These are phyloP conservation scores for Didymella sp. DNA, from an alignment of 2,329 filamentous ascomycete species.

Conservation along the genomic window DNA sequence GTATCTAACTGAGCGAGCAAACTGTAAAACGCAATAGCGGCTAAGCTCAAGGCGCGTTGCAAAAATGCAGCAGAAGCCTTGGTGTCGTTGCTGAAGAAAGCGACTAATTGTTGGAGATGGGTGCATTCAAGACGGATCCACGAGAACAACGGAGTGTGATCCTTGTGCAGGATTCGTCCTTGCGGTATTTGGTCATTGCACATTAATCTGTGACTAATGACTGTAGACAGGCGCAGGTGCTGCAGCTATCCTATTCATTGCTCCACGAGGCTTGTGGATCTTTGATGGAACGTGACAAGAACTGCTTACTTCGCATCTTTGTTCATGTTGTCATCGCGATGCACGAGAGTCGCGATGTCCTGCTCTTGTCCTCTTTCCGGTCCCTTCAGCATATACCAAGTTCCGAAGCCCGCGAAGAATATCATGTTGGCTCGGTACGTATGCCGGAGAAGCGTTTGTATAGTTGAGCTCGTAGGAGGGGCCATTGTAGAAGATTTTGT, in stretches of 20 bases:
- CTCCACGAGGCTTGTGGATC: neutral
- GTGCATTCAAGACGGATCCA: neutral
- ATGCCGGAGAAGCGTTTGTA: slow-evolving; percentile 22
- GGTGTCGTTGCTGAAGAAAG: too few species aligned
- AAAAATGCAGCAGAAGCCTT: neutral
- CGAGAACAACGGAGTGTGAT: too few species aligned
- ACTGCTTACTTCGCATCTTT: neutral
- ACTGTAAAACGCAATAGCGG: neutral
- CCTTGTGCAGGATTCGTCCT: too few species aligned
- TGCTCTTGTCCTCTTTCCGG: slow-evolving; percentile 9
- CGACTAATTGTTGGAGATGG: too few species aligned
- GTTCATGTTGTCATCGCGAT: neutral
- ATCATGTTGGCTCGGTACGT: slow-evolving; percentile 27
- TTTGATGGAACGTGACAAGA: neutral
- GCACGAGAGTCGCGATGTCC: neutral
- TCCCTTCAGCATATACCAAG: slow-evolving; percentile 24
- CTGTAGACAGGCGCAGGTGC: neutral
- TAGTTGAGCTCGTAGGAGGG: slow-evolving; percentile 5
- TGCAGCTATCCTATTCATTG: neutral
- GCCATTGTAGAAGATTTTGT: slow-evolving; percentile 18
- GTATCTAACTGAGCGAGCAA: neutral
- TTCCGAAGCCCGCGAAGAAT: slow-evolving; percentile 26
- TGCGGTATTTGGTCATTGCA: too few species aligned
- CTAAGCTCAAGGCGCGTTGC: neutral
- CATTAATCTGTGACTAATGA: too few species aligned